These are phyloP conservation scores for Obelidium mucronatum DNA, from an alignment of 192 early-diverging fungal genomes.

Conservation along the genomic window DNA sequence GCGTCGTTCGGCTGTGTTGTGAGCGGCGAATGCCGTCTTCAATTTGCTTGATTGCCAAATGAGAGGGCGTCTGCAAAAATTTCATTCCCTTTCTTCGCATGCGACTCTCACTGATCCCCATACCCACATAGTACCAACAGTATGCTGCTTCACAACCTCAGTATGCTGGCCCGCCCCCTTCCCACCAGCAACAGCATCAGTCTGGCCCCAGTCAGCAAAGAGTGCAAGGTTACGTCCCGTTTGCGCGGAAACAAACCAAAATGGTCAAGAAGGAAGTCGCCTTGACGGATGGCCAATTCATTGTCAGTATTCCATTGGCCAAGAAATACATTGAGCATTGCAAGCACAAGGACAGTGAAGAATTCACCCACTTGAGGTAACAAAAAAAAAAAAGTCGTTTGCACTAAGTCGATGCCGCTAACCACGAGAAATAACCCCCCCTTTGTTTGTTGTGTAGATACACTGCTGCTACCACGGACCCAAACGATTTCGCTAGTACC, in stretches of 20 bases:
- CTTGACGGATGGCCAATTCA: slow-evolving; percentile 46
- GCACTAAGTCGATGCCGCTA: too few relatives aligned
- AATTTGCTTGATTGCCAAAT: background rate
- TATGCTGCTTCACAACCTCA: background rate
- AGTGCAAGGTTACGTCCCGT: slow-evolving; percentile 20
- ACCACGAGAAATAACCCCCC: slow-evolving; percentile 62
- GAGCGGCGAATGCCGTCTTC: background rate
- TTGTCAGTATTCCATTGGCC: slow-evolving; percentile 56
- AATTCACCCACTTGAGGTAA: slow-evolving; percentile 72
- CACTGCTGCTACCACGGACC: slow-evolving; percentile 75
- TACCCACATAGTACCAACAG: background rate
- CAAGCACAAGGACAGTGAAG: slow-evolving; percentile 56
- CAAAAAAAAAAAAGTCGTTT: slow-evolving; percentile 65
- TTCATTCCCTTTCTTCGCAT: background rate
- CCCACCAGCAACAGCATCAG: background rate
- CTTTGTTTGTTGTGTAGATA: slow-evolving; percentile 55
- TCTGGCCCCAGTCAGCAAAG: background rate
- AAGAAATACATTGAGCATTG: slow-evolving; percentile 52
- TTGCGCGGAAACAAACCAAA: slow-evolving; percentile 19
- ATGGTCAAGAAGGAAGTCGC: slow-evolving; percentile 37
- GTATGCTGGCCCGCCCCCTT: background rate
- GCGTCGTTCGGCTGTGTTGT: background rate
- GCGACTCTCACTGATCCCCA: background rate
- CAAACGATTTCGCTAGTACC: slow-evolving; percentile 65
- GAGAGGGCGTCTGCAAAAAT: background rate